Base-by-base conservation (phyloP, 495 filamentous ascomycete species). In the Recurvomyces mirabilis region DNA sequence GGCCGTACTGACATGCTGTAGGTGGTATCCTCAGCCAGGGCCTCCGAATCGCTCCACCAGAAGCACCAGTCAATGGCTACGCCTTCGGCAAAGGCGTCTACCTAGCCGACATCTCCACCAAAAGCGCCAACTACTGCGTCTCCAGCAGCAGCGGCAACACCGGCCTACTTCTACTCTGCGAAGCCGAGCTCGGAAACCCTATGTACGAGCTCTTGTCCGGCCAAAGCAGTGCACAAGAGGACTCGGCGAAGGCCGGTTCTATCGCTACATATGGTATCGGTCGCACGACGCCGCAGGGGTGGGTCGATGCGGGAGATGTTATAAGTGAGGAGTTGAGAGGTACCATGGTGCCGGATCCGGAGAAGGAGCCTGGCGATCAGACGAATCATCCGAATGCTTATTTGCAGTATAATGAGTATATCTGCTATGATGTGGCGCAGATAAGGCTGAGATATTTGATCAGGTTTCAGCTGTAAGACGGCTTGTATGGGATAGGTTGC, bases 21-120 rank as follows among this genome's bases (percentile, higher is more conserved):
- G 36, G 77, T 52, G 83, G 86, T 47, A 93, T 93, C 36, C 71
- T 94, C 18, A 80, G 74, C 45, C 83, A 93, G 58, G 87, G 87
- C 24, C 68, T 94, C 6, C 82, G 84, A 10, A 93, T 93, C 43
- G 86, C 87, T 0, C 85, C 87, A 0, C 84, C 84, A 0, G 83
- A 89, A 59, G 84, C 83, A 0, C 86, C 84, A 1, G 78, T 78
- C 2, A 75, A 69, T 36, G 86, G 85, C 1, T 87, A 46, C 22
- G 26, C 26, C 5, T 46, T 46, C 34, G 42, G 34, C 17, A 43
- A 46, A 58, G 87, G 87, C n/a, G 77, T 93, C 32, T 93, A 94
- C 57, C 68, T 93, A 1, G 86, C 87, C 11, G 87, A 94, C 55
- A 82, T 83, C 63, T 80, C 75, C 49, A 74, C 65, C 59, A 84